Conservation (phyloP, 257 asterid species). For the Scutellaria baicalensis region DNA sequence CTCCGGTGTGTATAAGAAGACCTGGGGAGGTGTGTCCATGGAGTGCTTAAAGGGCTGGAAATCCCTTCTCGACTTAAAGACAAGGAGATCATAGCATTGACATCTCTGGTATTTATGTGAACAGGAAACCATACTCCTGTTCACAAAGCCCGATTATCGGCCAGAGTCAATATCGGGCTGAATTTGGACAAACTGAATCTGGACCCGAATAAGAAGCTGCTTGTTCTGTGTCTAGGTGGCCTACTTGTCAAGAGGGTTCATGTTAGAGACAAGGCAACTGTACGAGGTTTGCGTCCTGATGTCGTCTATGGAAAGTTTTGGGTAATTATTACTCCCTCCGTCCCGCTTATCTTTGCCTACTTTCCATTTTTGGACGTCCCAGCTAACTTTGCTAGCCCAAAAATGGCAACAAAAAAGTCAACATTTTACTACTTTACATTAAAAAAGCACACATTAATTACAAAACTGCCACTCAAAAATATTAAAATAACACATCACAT, state of each 20-base stretch:
- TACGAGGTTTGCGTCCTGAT: constrained; percentile 34
- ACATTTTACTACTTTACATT: no score
- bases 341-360: no score
- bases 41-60: constrained; percentile 65
- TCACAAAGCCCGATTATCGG: no score
- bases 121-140: no score
- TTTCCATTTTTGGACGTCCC: no score
- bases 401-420: no score
- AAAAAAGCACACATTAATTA: no score
- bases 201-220: constrained; percentile 52
- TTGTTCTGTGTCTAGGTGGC: constrained; percentile 52
- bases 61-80: constrained; percentile 39
- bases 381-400: no score
- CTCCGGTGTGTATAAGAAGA: constrained; percentile 47
- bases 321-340: no score
- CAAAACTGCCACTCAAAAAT: no score
- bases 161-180: constrained; percentile 30
- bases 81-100: constrained; percentile 48
- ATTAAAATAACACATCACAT: no score
- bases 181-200: constrained; percentile 35
- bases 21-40: constrained; percentile 46
- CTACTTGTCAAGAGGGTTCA: constrained; percentile 41
- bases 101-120: constrained; percentile 51
- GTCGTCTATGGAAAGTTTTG: constrained; percentile 19
- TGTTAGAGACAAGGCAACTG: neutral